A percentile compares a stretch with the other conserved stretches of the same genome.
phyloP scores from a whole-genome alignment of 345 rosid genomes.

The Leavenworthia alabamica region DNA sequence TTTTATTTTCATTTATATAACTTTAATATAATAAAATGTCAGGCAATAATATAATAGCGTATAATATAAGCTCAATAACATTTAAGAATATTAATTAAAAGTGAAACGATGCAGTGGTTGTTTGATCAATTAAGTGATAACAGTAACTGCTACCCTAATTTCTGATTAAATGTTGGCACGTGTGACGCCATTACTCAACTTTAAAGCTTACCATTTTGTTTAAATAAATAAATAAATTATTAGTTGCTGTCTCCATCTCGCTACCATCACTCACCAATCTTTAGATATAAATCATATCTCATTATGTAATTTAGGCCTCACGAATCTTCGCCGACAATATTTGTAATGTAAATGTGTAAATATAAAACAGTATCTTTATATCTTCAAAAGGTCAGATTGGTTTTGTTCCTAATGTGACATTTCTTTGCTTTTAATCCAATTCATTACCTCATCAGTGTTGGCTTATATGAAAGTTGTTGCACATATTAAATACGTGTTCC shows the following conservation, averaged over 20 bases:
- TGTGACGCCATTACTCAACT: conserved; percentile 26
- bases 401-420: conserved; percentile 17
- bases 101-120: conserved; percentile 20
- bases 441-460: conserved; percentile 15
- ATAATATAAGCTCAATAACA: neutral
- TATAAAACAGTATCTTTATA: neutral
- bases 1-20: no score
- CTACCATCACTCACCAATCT: conserved; percentile 29
- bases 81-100: neutral
- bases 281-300: conserved; percentile 4
- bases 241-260: conserved; percentile 31
- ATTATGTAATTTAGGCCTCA: neutral
- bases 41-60: neutral
- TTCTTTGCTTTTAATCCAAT: conserved; percentile 32
- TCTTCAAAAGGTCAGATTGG: neutral
- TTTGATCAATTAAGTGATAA: conserved; percentile 16
- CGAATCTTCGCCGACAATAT: conserved; percentile 29
- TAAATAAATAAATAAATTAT: neutral
- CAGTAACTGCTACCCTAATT: conserved; percentile 21
- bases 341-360: conserved; percentile 1
- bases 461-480: conserved; percentile 23
- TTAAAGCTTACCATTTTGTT: conserved; percentile 20
- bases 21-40: no score
- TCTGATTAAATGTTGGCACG: conserved; percentile 27
- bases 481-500: conserved; percentile 11